These are phyloP conservation scores for Pythium dissotocum DNA, from an alignment of 352 stramenopile species.

Conservation along the genomic window DNA sequence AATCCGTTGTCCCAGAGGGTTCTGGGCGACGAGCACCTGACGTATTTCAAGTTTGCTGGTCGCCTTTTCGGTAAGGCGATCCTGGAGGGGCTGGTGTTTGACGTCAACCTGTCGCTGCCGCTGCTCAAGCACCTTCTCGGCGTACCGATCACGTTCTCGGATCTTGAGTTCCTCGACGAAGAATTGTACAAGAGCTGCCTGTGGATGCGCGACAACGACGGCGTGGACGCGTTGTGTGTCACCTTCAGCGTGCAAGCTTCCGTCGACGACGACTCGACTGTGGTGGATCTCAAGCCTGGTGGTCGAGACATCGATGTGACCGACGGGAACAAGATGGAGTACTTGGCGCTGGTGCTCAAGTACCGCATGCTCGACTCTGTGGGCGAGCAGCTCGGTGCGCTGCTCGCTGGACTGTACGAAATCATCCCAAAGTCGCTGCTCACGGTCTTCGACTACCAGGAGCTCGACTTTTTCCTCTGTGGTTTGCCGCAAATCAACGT, in stretches of 20 bases:
- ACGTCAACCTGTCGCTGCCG: slow-evolving; percentile 62
- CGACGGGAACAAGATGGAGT: slow-evolving; percentile 96
- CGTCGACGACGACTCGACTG: slow-evolving; percentile 45
- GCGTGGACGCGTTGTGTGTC: slow-evolving; percentile 56
- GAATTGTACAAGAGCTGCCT: slow-evolving; percentile 66
- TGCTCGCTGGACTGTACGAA: slow-evolving; percentile 76
- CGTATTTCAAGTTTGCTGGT: slow-evolving; percentile 61
- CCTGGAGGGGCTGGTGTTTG: slow-evolving; percentile 63
- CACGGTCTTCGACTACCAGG: slow-evolving; percentile 79
- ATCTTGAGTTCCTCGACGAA: slow-evolving; percentile 74
- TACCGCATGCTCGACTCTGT: slow-evolving; percentile 81
- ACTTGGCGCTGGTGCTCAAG: slow-evolving; percentile 65
- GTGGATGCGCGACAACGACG: slow-evolving; percentile 62
- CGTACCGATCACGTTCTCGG: slow-evolving; percentile 77
- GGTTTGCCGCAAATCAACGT: slow-evolving; percentile 73
- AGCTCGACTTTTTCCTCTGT: slow-evolving; percentile 77
- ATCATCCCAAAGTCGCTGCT: slow-evolving; percentile 66
- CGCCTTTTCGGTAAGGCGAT: slow-evolving; percentile 66
- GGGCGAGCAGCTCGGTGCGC: slow-evolving; percentile 55
- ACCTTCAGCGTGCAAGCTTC: slow-evolving; percentile 67
- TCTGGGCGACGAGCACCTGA: slow-evolving; percentile 35
- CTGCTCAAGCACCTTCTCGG: slow-evolving; percentile 71
- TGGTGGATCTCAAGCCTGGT: slow-evolving; percentile 89
- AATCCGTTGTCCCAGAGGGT: slow-evolving; percentile 43
- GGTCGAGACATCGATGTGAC: slow-evolving; percentile 93